Conservation (phyloP, 1,284 basidiomycete species). For the Austroboletus novae-zelandiae region DNA sequence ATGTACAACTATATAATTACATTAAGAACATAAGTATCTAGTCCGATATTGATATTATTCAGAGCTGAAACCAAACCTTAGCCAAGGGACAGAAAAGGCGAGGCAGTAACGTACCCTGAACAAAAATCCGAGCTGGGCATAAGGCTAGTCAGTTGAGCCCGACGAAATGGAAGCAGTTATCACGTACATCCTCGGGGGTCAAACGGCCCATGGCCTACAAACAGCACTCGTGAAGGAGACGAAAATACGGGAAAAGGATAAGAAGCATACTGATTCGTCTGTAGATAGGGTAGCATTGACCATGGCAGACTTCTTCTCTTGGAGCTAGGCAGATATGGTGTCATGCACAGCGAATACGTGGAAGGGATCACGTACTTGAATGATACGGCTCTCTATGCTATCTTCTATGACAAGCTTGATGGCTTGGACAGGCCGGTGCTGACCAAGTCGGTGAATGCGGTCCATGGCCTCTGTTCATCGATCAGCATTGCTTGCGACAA, state of each 20-base stretch:
- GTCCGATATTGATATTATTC: not conserved
- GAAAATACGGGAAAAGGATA: slow-evolving; percentile 3
- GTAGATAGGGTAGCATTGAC: slow-evolving; percentile 75
- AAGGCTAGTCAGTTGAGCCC: slow-evolving; percentile 8
- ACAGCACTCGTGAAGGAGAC: slow-evolving; percentile 25
- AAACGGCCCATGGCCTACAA: slow-evolving; percentile 82
- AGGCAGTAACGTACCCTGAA: slow-evolving; percentile 55
- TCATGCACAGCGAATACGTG: not conserved
- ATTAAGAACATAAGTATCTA: not conserved
- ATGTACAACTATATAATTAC: not conserved
- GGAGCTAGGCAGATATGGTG: slow-evolving; percentile 52
- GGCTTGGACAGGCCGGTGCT: slow-evolving; percentile 89
- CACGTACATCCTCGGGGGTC: slow-evolving; percentile 83
- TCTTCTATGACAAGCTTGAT: slow-evolving; percentile 96
- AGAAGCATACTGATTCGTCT: slow-evolving; percentile 62
- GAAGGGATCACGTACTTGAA: slow-evolving; percentile 48
- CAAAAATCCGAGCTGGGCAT: slow-evolving; percentile 63
- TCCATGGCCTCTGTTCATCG: slow-evolving; percentile 86
- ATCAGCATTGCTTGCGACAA: slow-evolving; percentile 11
- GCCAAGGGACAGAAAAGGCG: not conserved
- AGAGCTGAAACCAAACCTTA: slow-evolving; percentile 19
- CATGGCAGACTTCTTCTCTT: slow-evolving; percentile 92
- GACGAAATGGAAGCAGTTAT: slow-evolving; percentile 1
- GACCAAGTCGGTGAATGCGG: slow-evolving; percentile 89
- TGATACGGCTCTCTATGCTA: slow-evolving; percentile 92